Percentiles rank a stretch among this genome's conserved stretches.
Evolutionary conservation across 164 flowering plant species (phyloP).

Genomic region (Aristolochia californica): DNA sequence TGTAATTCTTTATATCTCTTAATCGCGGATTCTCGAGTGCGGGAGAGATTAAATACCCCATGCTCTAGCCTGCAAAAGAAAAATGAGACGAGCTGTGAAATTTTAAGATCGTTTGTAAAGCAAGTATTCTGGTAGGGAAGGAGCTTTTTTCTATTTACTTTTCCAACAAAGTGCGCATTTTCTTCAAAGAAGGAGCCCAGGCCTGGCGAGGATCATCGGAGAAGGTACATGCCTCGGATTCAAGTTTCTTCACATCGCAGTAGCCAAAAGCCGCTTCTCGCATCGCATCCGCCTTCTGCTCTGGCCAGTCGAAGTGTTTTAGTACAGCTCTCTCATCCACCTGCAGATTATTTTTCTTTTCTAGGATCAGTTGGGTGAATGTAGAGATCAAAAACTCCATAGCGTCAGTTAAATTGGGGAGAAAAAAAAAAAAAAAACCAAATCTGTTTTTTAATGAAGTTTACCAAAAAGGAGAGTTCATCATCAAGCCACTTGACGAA

Average conservation of each 20-base stretch:
- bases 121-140: neutral
- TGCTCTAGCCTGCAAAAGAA: conserved; percentile 59
- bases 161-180: conserved; percentile 81
- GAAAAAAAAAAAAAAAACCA: too few relatives aligned
- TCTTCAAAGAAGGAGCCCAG: conserved; percentile 70
- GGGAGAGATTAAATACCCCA: conserved; percentile 65
- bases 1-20: conserved; percentile 49
- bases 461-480: conserved; percentile 79
- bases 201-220: conserved; percentile 61
- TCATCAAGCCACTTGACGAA: conserved; percentile 98
- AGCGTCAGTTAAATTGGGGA: too few relatives aligned
- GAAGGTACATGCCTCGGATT: conserved; percentile 54
- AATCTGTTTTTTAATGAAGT: conserved; percentile 2
- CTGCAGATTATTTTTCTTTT: conserved; percentile 16
- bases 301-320: conserved; percentile 97
- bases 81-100: too few relatives aligned
- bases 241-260: conserved; percentile 83
- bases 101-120: too few relatives aligned
- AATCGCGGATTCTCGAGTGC: conserved; percentile 72
- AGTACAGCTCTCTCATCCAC: conserved; percentile 97
- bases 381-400: too few relatives aligned
- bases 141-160: conserved; percentile 33
- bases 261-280: conserved; percentile 95
- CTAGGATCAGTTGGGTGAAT: neutral
- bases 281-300: conserved; percentile 87